Conservation (phyloP, 495 filamentous ascomycete species). For the Daldinia childiae region DNA sequence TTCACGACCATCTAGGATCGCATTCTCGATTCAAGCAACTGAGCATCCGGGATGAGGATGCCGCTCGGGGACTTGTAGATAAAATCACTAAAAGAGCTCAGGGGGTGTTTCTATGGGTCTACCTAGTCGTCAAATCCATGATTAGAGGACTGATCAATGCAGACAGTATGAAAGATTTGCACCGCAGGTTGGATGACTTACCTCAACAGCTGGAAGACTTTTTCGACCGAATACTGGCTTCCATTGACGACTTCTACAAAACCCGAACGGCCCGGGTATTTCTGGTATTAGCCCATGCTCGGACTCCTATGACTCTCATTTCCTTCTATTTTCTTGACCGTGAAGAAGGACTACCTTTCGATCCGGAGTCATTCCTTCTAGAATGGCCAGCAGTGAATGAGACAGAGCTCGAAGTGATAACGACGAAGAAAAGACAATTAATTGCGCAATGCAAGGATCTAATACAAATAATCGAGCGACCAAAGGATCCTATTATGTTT, state of each 20-base stretch:
- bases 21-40: background rate
- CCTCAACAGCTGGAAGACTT: conserved; percentile 44
- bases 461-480: background rate
- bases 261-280: background rate
- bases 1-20: background rate
- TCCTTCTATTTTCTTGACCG: conserved; percentile 9
- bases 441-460: conserved; percentile 15
- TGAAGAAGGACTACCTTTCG: conserved; percentile 9
- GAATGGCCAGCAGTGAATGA: background rate
- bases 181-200: conserved; percentile 36
- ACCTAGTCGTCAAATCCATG: conserved; percentile 45
- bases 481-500: conserved; percentile 1
- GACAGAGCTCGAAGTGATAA: background rate
- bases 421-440: conserved; percentile 4
- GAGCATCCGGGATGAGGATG: background rate
- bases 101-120: conserved; percentile 58
- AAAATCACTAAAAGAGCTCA: conserved; percentile 9
- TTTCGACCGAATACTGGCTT: conserved; percentile 37
- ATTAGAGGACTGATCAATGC: conserved; percentile 42
- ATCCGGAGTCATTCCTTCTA: background rate
- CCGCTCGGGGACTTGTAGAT: background rate
- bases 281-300: background rate
- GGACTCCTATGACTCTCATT: conserved; percentile 6
- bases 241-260: conserved; percentile 12
- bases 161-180: conserved; percentile 41